phyloP scores from a whole-genome alignment of 768 basidiomycete species.

The Chiua virens region DNA sequence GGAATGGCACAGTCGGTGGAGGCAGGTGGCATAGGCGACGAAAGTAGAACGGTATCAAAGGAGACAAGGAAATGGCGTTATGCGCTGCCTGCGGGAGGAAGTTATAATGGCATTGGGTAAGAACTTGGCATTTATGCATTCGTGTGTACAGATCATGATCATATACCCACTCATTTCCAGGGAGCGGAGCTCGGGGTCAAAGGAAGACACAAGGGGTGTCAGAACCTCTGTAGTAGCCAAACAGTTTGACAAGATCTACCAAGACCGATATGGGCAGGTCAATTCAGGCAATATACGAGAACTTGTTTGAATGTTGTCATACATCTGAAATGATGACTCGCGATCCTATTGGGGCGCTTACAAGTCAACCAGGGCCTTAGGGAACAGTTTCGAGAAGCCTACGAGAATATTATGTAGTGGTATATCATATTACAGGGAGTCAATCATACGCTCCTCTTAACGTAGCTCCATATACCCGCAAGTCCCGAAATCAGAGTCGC shows the following conservation, averaged over 20 bases:
- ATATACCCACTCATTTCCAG: slow-evolving; percentile 41
- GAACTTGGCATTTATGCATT: slow-evolving; percentile 38
- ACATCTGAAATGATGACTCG: slow-evolving; percentile 20
- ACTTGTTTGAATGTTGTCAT: slow-evolving; percentile 29
- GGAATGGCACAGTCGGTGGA: slow-evolving; percentile 24
- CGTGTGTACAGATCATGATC: slow-evolving; percentile 36
- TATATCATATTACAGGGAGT: slow-evolving; percentile 40
- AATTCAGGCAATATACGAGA: slow-evolving; percentile 31
- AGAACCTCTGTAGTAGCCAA: slow-evolving; percentile 33
- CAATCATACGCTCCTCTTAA: slow-evolving; percentile 85
- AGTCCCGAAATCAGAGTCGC: slow-evolving; percentile 86
- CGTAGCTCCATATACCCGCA: slow-evolving; percentile 92
- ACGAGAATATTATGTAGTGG: slow-evolving; percentile 48
- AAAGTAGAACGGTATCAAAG: slow-evolving; percentile 19
- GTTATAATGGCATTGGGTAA: slow-evolving; percentile 32
- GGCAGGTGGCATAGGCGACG: slow-evolving; percentile 31
- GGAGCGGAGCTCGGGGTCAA: slow-evolving; percentile 41
- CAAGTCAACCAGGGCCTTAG: slow-evolving; percentile 3
- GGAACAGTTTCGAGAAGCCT: slow-evolving; percentile 21
- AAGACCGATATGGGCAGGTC: slow-evolving; percentile 35
- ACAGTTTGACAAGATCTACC: slow-evolving; percentile 35
- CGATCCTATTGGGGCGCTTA: slow-evolving; percentile 32
- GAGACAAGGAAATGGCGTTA: slow-evolving; percentile 22
- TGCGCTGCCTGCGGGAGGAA: slow-evolving; percentile 25
- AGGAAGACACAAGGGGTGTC: slow-evolving; percentile 39